A percentile compares a stretch with the other conserved stretches of the same genome.
Evolutionary conservation across 768 basidiomycete genomes (phyloP).

Genomic region (Leucocoprinus birnbaumii): DNA sequence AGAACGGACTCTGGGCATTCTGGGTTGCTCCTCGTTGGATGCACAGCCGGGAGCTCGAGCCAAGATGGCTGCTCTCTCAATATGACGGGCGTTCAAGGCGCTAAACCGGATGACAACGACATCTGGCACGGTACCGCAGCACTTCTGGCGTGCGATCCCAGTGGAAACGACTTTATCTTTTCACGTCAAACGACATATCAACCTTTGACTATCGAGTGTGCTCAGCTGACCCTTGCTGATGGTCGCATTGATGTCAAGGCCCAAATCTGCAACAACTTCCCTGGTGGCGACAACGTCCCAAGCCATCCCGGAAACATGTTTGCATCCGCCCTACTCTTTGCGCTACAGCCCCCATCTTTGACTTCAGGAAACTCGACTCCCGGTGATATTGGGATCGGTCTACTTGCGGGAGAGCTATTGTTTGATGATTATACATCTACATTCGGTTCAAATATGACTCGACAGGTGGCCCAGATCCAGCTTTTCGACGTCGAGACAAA

Average conservation of each 20-base stretch:
- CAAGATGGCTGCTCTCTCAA: neutral
- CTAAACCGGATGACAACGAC: neutral
- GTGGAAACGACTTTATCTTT: neutral
- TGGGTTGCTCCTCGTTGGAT: too few species aligned
- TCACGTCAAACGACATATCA: neutral
- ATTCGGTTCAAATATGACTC: neutral
- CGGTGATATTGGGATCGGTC: neutral
- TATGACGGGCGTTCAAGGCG: neutral
- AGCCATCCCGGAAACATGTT: too few species aligned
- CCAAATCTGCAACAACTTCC: too few species aligned
- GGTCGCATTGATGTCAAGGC: too few species aligned
- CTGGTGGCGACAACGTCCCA: too few species aligned
- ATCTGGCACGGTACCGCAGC: slow-evolving; percentile 1
- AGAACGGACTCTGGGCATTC: too few species aligned
- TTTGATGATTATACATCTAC: slow-evolving; percentile 5
- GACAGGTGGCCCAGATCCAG: neutral
- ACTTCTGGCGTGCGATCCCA: slow-evolving; percentile 2
- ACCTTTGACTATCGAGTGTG: too few species aligned
- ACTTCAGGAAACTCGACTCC: neutral
- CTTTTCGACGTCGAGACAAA: neutral
- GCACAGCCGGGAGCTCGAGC: neutral
- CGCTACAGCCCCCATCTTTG: too few species aligned
- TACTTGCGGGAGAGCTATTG: slow-evolving; percentile 4
- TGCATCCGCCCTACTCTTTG: too few species aligned
- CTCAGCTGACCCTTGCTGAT: too few species aligned